These are phyloP conservation scores for Penicillium glabrum DNA, from an alignment of 2,329 filamentous ascomycete genomes.

Conservation along the genomic window DNA sequence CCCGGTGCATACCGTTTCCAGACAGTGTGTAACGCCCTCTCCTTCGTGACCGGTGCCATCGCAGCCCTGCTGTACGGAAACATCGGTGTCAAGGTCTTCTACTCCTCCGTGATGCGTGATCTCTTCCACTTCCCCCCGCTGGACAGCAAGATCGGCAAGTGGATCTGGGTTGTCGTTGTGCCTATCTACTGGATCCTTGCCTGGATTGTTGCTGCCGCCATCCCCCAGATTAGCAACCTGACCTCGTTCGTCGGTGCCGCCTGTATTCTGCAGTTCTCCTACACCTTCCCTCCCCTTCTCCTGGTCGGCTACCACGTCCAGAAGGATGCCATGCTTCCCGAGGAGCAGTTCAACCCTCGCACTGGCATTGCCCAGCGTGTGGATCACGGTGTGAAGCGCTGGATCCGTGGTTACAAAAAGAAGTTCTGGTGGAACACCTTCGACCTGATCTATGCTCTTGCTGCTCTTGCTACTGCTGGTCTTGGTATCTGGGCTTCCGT, in stretches of 20 bases:
- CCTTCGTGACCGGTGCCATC: conserved; percentile 14
- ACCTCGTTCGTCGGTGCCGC: conserved; percentile 29
- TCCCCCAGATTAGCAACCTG: conserved; percentile 28
- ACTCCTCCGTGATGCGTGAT: conserved; percentile 8
- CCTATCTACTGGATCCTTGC: conserved; percentile 31
- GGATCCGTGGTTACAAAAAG: conserved; percentile 15
- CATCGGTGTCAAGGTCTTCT: conserved; percentile 19
- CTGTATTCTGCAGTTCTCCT: conserved; percentile 30
- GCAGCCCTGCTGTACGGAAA: conserved; percentile 17
- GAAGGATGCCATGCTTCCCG: conserved; percentile 23
- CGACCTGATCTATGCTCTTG: conserved; percentile 10
- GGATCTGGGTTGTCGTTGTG: conserved; percentile 10
- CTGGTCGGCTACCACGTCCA: conserved; percentile 29
- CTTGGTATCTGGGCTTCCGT: conserved; percentile 18
- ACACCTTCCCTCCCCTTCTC: conserved; percentile 31
- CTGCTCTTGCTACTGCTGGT: conserved; percentile 8
- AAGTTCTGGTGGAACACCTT: conserved; percentile 16
- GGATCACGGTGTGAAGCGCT: conserved; percentile 13
- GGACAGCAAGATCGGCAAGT: conserved; percentile 13
- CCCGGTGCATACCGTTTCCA: conserved; percentile 12
- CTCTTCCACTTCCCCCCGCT: conserved; percentile 14
- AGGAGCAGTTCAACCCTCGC: conserved; percentile 22
- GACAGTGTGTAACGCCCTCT: conserved; percentile 15
- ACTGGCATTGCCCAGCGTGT: conserved; percentile 10
- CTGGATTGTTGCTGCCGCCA: conserved; percentile 27